Evolutionary conservation across 2,329 filamentous ascomycete species (phyloP).

Genomic region (Colletotrichum nymphaeae): DNA sequence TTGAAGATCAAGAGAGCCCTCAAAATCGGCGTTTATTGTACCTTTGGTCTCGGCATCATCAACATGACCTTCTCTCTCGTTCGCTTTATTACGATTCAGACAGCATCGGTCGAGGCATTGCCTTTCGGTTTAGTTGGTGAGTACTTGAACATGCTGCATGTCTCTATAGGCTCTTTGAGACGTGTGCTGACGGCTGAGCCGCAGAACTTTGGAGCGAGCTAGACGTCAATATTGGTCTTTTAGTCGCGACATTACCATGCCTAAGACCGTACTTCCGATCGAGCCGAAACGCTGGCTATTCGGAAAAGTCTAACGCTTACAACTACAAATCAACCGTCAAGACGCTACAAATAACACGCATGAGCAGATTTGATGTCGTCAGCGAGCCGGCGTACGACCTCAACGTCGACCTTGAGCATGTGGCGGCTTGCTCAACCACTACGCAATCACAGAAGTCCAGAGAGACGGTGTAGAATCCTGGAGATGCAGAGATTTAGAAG

Average conservation of each 20-base stretch:
- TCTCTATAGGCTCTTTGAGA: background rate
- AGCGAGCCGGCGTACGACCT: background rate
- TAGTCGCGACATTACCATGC: slow-evolving; percentile 28
- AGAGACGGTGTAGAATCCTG: background rate
- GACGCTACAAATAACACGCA: background rate
- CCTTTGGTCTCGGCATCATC: slow-evolving; percentile 30
- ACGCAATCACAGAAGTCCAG: slow-evolving; percentile 5
- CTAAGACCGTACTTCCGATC: slow-evolving; percentile 31
- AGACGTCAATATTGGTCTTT: slow-evolving; percentile 24
- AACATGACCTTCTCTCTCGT: slow-evolving; percentile 30
- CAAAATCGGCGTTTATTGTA: slow-evolving; percentile 29
- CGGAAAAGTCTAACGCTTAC: slow-evolving; percentile 21
- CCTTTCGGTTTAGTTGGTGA: slow-evolving; percentile 26
- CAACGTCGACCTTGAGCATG: slow-evolving; percentile 4
- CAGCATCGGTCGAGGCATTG: slow-evolving; percentile 12
- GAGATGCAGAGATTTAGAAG: background rate
- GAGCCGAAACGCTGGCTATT: slow-evolving; percentile 9
- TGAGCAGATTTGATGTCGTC: slow-evolving; percentile 17
- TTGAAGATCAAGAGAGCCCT: slow-evolving; percentile 24
- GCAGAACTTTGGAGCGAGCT: slow-evolving; percentile 29
- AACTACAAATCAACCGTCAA: slow-evolving; percentile 26
- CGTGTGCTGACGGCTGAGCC: background rate
- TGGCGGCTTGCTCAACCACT: background rate
- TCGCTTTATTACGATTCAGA: slow-evolving; percentile 32
- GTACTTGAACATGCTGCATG: background rate